Percentiles rank a stretch among this genome's conserved stretches.
Evolutionary conservation across 176 grass and related monocot genomes (phyloP).

Genomic region (barley (Hordeum vulgare)): MorexV3_pseudomolecules_assembly NC_058523.1:356467779-356468278

Average conservation of each 20-base stretch:
- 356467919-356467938: conserved; percentile 70
- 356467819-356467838: conserved; percentile 44
- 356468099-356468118: conserved; percentile 77
- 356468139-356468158: conserved; percentile 50
- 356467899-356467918: conserved; percentile 58
- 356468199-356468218: conserved; percentile 46
- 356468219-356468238: conserved; percentile 59
- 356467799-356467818: conserved; percentile 64
- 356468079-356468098: conserved; percentile 79
- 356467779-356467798: conserved; percentile 79
- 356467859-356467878: conserved; percentile 48
- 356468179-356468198: conserved; percentile 50
- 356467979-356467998: conserved; percentile 54
- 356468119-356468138: conserved; percentile 17
- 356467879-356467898: conserved; percentile 76
- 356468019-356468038: conserved; percentile 55
- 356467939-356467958: conserved; percentile 74
- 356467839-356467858: conserved; percentile 76
- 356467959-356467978: conserved; percentile 63
- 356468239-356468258: conserved; percentile 28
- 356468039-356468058: conserved; percentile 82
- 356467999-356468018: conserved; percentile 75
- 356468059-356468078: conserved; percentile 59
- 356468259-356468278: conserved; percentile 60
- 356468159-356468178: conserved; percentile 53